A percentile compares a stretch with the other conserved stretches of the same genome.
These are phyloP conservation scores for Chlamydomonas schloesseri DNA, from an alignment of 139 green algal genomes.

Conservation along the genomic window DNA sequence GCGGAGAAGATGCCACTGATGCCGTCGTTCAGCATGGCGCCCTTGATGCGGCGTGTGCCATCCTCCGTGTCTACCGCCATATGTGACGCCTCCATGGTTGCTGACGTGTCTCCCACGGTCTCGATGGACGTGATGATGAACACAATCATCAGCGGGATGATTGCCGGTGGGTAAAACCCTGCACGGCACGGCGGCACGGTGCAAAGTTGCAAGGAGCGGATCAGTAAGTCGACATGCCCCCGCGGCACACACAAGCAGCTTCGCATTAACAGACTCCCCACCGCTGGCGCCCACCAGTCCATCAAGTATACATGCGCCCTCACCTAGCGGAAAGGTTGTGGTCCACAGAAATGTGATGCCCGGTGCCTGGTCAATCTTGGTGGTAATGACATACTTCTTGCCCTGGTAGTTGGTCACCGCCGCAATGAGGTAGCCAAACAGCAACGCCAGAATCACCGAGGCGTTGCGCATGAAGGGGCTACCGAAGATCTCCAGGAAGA, in stretches of 20 bases:
- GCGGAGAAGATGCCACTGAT: conserved; percentile 70
- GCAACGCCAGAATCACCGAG: conserved; percentile 63
- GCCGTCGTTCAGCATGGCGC: conserved; percentile 74
- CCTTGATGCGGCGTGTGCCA: conserved; percentile 53
- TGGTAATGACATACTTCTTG: conserved; percentile 58
- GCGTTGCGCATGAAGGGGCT: conserved; percentile 78
- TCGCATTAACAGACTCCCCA: background rate
- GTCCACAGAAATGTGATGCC: conserved; percentile 84
- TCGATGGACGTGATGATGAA: conserved; percentile 68
- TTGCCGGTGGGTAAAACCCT: conserved; percentile 62
- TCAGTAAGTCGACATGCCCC: too few species aligned
- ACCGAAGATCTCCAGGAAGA: conserved; percentile 68
- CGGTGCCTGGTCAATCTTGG: conserved; percentile 63
- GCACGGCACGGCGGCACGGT: background rate
- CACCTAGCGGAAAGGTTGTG: conserved; percentile 70
- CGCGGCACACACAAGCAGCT: too few species aligned
- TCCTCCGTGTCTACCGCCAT: conserved; percentile 48
- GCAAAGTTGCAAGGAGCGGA: background rate
- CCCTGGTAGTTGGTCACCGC: conserved; percentile 55
- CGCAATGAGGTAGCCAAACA: conserved; percentile 68
- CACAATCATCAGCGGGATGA: conserved; percentile 58
- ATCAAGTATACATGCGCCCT: background rate
- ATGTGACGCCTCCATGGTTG: conserved; percentile 76
- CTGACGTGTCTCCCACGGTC: conserved; percentile 82
- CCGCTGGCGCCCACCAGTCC: conserved; percentile 23